These are phyloP conservation scores for Globisporangium alternatum DNA, from an alignment of 352 stramenopile species.

Conservation along the genomic window DNA sequence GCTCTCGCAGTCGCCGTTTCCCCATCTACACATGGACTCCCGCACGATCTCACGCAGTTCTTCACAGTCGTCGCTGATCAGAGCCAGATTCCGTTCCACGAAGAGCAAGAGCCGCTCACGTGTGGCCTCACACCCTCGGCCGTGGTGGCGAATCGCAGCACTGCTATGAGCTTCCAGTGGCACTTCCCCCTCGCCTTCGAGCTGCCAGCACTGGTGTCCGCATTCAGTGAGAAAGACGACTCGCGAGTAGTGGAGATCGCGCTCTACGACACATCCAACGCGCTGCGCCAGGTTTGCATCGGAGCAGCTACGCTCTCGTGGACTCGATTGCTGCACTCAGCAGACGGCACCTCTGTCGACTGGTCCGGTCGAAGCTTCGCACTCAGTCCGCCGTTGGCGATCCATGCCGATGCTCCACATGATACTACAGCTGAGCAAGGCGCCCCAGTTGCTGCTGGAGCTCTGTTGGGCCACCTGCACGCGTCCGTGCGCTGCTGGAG, in stretches of 20 bases:
- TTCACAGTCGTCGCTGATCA: background rate
- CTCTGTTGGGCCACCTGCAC: constrained; percentile 26
- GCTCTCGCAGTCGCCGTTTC: background rate
- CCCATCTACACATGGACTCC: background rate
- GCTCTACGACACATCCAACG: constrained; percentile 25
- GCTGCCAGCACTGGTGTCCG: background rate
- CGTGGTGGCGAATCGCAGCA: background rate
- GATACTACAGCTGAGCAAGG: background rate
- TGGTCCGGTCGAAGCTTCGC: background rate
- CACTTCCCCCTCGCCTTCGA: constrained; percentile 28
- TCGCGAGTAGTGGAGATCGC: constrained; percentile 18
- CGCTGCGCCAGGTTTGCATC: constrained; percentile 18
- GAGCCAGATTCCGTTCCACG: background rate
- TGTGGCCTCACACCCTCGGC: constrained; percentile 23
- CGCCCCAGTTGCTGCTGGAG: background rate
- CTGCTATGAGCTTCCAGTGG: constrained; percentile 25
- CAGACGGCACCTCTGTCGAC: background rate
- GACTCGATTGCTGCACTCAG: background rate
- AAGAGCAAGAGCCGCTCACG: background rate
- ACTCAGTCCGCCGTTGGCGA: constrained; percentile 6
- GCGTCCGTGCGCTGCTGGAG: constrained; percentile 47
- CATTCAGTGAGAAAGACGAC: background rate
- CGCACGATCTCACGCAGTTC: constrained; percentile 7
- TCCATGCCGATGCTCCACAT: constrained; percentile 3
- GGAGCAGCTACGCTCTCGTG: constrained; percentile 25